These are phyloP conservation scores for Gymnopilus junonius DNA, from an alignment of 768 basidiomycete genomes.

Conservation along the genomic window DNA sequence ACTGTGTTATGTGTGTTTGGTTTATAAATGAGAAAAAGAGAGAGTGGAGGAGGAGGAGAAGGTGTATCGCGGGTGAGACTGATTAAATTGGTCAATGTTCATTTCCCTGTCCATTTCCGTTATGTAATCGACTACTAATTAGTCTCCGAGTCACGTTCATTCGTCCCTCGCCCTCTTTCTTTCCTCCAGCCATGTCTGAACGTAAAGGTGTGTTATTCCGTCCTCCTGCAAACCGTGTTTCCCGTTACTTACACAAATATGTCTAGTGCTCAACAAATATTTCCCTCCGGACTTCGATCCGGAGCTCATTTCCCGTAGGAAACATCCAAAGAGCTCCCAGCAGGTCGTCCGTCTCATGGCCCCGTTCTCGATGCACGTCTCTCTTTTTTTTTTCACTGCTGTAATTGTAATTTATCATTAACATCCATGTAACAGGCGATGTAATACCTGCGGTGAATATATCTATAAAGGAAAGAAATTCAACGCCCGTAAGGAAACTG, in stretches of 20 bases:
- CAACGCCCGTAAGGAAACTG: slow-evolving; percentile 98
- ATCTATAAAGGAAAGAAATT: slow-evolving; percentile 99
- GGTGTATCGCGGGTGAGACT: slow-evolving; percentile 21
- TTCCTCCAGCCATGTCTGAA: slow-evolving; percentile 66
- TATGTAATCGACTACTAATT: slow-evolving; percentile 27
- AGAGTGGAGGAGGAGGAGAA: neutral
- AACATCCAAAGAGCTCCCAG: slow-evolving; percentile 91
- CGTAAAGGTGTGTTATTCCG: slow-evolving; percentile 63
- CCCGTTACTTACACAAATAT: neutral
- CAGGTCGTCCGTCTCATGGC: slow-evolving; percentile 99
- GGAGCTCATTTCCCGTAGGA: slow-evolving; percentile 90
- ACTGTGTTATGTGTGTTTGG: neutral
- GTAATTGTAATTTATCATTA: slow-evolving; percentile 3
- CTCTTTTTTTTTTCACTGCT: neutral
- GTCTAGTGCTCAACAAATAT: slow-evolving; percentile 88
- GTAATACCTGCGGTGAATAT: slow-evolving; percentile 97
- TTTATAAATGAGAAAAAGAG: neutral
- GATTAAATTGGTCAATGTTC: slow-evolving; percentile 24
- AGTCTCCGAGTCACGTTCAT: slow-evolving; percentile 8
- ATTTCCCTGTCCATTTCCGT: slow-evolving; percentile 21
- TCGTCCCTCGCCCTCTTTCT: slow-evolving; percentile 4
- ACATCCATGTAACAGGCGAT: slow-evolving; percentile 59
- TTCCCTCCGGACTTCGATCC: slow-evolving; percentile 99
- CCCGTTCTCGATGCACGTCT: slow-evolving; percentile 90
- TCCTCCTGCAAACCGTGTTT: neutral